Evolutionary conservation across 2,329 filamentous ascomycete species (phyloP).

Genomic region (Ascochyta lentis): DNA sequence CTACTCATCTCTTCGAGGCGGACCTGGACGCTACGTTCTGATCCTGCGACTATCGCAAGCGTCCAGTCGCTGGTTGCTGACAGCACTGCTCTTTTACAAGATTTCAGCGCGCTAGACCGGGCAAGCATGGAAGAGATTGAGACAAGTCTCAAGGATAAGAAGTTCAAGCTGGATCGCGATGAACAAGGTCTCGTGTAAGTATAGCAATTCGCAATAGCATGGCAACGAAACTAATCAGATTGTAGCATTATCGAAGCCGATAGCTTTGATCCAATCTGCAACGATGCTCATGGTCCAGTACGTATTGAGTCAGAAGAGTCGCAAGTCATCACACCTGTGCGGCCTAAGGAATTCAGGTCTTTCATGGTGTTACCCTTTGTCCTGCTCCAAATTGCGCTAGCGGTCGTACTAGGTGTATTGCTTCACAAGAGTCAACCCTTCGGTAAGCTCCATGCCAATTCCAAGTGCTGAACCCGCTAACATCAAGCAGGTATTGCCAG

Average conservation of each 20-base stretch:
- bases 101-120: background rate
- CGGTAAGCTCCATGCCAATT: background rate
- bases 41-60: background rate
- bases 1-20: background rate
- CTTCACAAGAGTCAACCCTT: background rate
- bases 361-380: background rate
- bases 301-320: background rate
- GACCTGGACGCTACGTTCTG: background rate
- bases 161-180: background rate
- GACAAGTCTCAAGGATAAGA: background rate
- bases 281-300: background rate
- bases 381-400: background rate
- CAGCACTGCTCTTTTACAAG: background rate
- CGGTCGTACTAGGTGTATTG: background rate
- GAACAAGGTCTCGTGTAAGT: background rate
- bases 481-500: background rate
- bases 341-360: conserved; percentile 6
- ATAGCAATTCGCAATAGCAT: too few species aligned
- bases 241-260: background rate
- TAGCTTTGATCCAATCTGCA: background rate
- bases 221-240: background rate
- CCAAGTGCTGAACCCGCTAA: background rate
- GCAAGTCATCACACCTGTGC: conserved; percentile 1
- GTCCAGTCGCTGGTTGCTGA: background rate
- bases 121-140: background rate